Base-by-base conservation (phyloP, 1,139 yeast genomes). In the Yamadazyma kanchanaburiensis region DNA sequence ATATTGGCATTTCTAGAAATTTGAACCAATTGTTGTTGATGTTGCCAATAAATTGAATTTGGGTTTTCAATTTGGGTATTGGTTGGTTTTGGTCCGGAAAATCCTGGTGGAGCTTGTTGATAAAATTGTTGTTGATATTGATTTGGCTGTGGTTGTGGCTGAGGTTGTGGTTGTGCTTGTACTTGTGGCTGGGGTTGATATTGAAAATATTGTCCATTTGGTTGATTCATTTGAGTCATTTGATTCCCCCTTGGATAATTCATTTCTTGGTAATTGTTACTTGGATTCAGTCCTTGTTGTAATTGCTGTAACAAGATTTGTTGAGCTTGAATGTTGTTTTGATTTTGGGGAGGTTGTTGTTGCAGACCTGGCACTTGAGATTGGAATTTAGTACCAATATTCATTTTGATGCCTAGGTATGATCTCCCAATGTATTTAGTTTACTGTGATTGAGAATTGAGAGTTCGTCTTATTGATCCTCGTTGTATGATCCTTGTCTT, bases 1-100 rank as follows among this genome's bases (percentile, higher is more conserved):
- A 75, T 60, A 39, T 64, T 70, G 11, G 89, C 75, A 41, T 76
- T 78, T 56, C 95, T 73, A 5, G 96, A 84, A 25, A 85, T 59
- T 40, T 81, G 87, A 20, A 81, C 84, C 42, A 91, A 70, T 53
- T 83, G 94, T 34, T 74, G 64, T 60, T 91, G 98, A 48, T 88
- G 88, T 53, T 83, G 87, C 96, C 96, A 88, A 51, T 77, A 77
- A 5, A 74, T 60, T 11, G 86, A 70, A 32, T 65, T 63, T 12
- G 78, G 57, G 49, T 64, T 58, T 42, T 77, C 58, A 49, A 74
- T 63, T 51, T 70, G 53, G 40, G 59, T 60, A 37, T 57, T 43
- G 46, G 37, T 61, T 44, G 51, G 37, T 35, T 48, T 49, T 19
- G 48, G 64, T n/a, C n/a, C n/a, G n/a, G n/a, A n/a, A n/a, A n/a